These are phyloP conservation scores for Cutaneotrichosporon spelunceum DNA, from an alignment of 1,284 basidiomycete species.

Conservation along the genomic window DNA sequence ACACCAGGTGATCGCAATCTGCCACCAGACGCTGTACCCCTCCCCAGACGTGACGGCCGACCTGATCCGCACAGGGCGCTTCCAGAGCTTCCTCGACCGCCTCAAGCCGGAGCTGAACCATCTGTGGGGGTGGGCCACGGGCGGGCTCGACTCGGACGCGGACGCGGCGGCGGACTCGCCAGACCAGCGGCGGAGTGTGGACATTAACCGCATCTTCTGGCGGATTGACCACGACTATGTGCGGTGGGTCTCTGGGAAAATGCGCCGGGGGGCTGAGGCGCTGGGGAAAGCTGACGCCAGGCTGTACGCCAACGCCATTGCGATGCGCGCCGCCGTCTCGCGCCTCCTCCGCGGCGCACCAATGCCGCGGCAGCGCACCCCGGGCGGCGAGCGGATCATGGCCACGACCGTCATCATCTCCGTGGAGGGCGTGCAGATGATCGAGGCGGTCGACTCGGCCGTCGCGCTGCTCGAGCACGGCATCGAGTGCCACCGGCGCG, in stretches of 20 bases:
- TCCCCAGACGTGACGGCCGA: conserved; percentile 22
- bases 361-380: neutral
- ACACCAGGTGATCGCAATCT: conserved; percentile 6
- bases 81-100: conserved; percentile 23
- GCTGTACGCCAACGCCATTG: conserved; percentile 27
- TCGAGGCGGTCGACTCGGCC: conserved; percentile 12
- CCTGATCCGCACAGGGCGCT: conserved; percentile 24
- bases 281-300: conserved; percentile 4
- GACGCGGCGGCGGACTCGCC: neutral
- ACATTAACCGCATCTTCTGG: conserved; percentile 16
- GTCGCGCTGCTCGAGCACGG: conserved; percentile 9
- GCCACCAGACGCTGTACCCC: conserved; percentile 18
- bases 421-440: conserved; percentile 11
- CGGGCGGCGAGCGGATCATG: neutral
- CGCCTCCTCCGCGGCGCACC: conserved; percentile 3
- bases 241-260: conserved; percentile 7
- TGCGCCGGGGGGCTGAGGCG: too few relatives aligned
- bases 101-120: conserved; percentile 28
- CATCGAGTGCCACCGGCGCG: conserved; percentile 1
- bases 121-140: conserved; percentile 12
- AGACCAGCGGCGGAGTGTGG: neutral
- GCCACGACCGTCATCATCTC: conserved; percentile 2
- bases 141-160: conserved; percentile 9
- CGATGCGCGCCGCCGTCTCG: conserved; percentile 23
- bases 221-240: conserved; percentile 28